Evolutionary conservation across 352 stramenopile species (phyloP), one percentile per base, ranked within the genome.

Genomic region (Peronospora farinosa): DNA sequence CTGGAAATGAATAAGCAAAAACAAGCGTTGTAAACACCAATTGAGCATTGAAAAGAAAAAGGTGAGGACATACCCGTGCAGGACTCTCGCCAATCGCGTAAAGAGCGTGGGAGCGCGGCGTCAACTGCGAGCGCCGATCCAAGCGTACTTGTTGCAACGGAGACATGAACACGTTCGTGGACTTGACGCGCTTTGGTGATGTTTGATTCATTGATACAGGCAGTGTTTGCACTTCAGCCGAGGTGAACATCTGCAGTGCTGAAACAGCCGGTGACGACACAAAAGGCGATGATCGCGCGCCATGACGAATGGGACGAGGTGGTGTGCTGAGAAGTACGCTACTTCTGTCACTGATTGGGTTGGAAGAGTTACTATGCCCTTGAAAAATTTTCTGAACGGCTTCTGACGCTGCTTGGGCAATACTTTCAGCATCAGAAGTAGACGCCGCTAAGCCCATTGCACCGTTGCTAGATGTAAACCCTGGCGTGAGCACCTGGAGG

Each of bases 81-180:
- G 83, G 80, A 51, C 80, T 92, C 43, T 94, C 83, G n/a, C 83
- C 83, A 65, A 94, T 89, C 0, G 83, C 83, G 40, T 94, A 94
- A 44, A 94, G 58, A 17, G 78, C 83, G 32, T 92, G 83, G 1
- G 80, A 91, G 0, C 83, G 76, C 10, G 80, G 83, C 0, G 82
- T 92, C 38, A 90, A 61, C 13, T 86, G 62, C 8, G 77, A 76
- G 12, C 79, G 78, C 19, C 82, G 74, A 49, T 89, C 68, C 33
- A 89, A 63, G 13, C 79, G 72, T 8, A 80, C 69, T 50, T 91
- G 84, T 52, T 90, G 81, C 23, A 91, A 55, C 5, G 84, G 81
- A 12, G 81, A 90, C 74, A 94, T 88, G 60, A 89, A 94, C 13
- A 94, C 65, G 48, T 94, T 94, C 25, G 81, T 89, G 12, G 69